Percentiles rank a stretch among this genome's conserved stretches.
Conservation (phyloP, 257 asterid genomes). For the Avicennia marina region DNA sequence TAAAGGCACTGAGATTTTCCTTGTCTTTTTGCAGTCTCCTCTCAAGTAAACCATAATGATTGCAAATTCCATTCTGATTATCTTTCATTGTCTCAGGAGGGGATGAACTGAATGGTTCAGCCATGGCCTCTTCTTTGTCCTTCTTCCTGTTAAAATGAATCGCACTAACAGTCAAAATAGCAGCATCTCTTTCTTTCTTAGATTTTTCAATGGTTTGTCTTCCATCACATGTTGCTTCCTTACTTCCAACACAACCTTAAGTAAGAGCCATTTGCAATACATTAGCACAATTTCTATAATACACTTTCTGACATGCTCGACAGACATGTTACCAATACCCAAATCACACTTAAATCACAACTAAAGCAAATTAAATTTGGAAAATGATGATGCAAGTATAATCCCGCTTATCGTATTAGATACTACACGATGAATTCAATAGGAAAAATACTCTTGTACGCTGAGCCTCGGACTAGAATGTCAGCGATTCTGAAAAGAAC, state of each 20-base stretch:
- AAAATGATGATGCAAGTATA: neutral
- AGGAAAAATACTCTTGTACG: no score
- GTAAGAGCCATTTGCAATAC: conserved; percentile 10
- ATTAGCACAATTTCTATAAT: conserved; percentile 3
- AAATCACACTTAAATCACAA: neutral
- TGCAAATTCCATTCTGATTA: neutral
- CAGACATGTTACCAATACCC: conserved; percentile 4
- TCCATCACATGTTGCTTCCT: conserved; percentile 14
- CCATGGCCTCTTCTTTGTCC: conserved; percentile 35
- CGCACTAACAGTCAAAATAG: conserved; percentile 14
- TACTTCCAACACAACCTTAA: conserved; percentile 33
- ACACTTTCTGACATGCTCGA: conserved; percentile 1
- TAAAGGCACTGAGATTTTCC: conserved; percentile 11
- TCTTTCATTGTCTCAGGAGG: conserved; percentile 17
- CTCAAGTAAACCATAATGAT: conserved; percentile 13
- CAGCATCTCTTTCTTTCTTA: conserved; percentile 15
- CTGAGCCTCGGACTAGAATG: neutral
- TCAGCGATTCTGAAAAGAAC: no score
- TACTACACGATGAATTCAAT: neutral
- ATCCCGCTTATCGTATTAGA: neutral
- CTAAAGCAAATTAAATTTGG: neutral
- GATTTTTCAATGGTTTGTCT: conserved; percentile 16
- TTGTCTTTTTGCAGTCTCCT: conserved; percentile 4
- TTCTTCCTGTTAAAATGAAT: conserved; percentile 26
- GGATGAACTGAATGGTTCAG: conserved; percentile 16